Percentiles rank a stretch among this genome's conserved stretches.
Conservation (phyloP, 306 rosid species). For the Castanospermum australe region DNA sequence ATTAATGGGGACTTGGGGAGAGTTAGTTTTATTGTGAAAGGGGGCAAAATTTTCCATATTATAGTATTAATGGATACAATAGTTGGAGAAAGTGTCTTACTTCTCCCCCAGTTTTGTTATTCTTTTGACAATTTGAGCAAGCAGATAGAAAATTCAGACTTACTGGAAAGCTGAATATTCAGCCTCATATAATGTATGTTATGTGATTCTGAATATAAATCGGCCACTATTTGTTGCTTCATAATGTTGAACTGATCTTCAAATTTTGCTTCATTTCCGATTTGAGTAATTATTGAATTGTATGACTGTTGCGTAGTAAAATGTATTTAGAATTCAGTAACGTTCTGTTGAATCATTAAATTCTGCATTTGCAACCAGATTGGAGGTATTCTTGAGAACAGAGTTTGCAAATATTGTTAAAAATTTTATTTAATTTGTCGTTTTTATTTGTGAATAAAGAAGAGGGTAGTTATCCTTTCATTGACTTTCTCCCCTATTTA, state of each 20-base stretch:
- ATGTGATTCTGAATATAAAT: neutral
- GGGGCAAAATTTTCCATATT: neutral
- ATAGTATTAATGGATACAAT: neutral
- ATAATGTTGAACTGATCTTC: neutral
- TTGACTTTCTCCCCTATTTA: neutral
- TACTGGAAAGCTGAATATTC: constrained; percentile 3
- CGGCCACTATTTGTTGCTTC: neutral
- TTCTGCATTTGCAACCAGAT: neutral
- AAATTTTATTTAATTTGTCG: neutral
- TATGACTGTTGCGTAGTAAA: neutral
- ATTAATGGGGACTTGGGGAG: neutral
- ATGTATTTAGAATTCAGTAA: neutral
- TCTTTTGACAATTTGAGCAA: constrained; percentile 3
- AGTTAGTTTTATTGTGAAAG: constrained; percentile 15
- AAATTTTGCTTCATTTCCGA: neutral
- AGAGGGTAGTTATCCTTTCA: neutral
- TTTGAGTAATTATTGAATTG: neutral
- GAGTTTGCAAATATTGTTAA: neutral
- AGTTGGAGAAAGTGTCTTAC: neutral
- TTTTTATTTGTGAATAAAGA: neutral
- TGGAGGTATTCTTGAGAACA: neutral
- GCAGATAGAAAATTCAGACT: neutral
- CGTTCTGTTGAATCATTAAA: neutral
- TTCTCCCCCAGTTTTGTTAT: constrained; percentile 9
- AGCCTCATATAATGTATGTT: neutral